These are phyloP conservation scores for Nemania diffusa DNA, from an alignment of 2,329 filamentous ascomycete species.

Conservation along the genomic window DNA sequence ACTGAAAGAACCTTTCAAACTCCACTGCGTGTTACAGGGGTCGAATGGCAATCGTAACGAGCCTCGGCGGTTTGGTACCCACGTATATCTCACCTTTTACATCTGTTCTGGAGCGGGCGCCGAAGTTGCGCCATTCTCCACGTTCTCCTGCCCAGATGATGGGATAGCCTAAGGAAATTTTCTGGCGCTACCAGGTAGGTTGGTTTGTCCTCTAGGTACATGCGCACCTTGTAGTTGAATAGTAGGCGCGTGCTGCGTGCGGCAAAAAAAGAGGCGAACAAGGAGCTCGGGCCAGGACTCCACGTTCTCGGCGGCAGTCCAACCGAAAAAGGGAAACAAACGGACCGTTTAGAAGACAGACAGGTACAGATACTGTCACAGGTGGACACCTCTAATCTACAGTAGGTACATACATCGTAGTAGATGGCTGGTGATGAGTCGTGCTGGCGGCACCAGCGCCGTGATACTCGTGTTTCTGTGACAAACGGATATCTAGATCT, in stretches of 20 bases:
- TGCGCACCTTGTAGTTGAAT: neutral
- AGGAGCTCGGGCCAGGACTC: neutral
- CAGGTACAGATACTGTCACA: neutral
- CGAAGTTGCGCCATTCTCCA: constrained; percentile 31
- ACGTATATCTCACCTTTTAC: neutral
- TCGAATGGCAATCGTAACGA: constrained; percentile 3
- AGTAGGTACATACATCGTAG: too few species aligned
- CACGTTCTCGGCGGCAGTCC: constrained; percentile 18
- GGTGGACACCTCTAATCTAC: constrained; percentile 4
- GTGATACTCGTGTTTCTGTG: neutral
- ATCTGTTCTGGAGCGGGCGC: constrained; percentile 11
- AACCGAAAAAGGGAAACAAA: constrained; percentile 22
- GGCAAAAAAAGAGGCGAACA: neutral
- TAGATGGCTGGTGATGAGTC: constrained; percentile 11
- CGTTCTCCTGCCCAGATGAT: constrained; percentile 12
- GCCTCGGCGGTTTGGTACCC: constrained; percentile 8
- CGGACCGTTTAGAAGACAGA: constrained; percentile 19
- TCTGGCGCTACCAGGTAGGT: constrained; percentile 3
- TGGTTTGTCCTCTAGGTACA: neutral
- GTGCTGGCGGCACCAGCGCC: neutral
- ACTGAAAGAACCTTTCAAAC: neutral
- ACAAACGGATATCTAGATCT: neutral
- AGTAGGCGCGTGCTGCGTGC: neutral
- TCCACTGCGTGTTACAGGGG: constrained; percentile 16
- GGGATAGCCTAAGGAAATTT: constrained; percentile 6